phyloP scores from a whole-genome alignment of 1,139 yeast species.

The Fermentozyma sake region DNA sequence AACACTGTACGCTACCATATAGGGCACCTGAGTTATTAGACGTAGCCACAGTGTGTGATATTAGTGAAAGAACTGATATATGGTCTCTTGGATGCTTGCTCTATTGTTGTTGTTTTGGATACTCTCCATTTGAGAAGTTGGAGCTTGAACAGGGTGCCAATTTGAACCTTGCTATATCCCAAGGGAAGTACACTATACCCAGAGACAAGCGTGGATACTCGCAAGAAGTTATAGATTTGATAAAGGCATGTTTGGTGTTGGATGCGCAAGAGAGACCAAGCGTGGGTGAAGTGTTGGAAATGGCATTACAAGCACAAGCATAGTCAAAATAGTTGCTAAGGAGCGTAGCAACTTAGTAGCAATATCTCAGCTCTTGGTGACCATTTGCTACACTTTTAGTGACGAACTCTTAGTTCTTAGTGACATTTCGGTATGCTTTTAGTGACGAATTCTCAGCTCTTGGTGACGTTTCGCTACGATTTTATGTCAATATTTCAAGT shows the following conservation, averaged over 20 bases:
- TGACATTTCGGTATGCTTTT: no score
- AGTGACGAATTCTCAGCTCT: no score
- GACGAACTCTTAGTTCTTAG: no score
- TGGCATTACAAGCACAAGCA: constrained; percentile 40
- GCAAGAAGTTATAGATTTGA: constrained; percentile 49
- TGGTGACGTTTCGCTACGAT: no score
- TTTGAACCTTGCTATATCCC: constrained; percentile 68
- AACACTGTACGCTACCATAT: constrained; percentile 82
- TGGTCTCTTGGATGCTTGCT: constrained; percentile 90
- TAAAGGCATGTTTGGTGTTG: constrained; percentile 55
- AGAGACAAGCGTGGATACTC: constrained; percentile 45
- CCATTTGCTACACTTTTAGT: no score
- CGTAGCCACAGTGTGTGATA: constrained; percentile 56
- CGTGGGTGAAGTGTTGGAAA: constrained; percentile 53
- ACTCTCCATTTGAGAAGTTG: constrained; percentile 83
- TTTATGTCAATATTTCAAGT: no score
- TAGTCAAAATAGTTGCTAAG: no score
- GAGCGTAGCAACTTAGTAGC: no score
- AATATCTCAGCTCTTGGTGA: no score
- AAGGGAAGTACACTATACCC: constrained; percentile 69
- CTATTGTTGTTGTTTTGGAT: constrained; percentile 71
- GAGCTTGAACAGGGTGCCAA: constrained; percentile 82
- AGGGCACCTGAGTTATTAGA: constrained; percentile 89
- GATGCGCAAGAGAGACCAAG: constrained; percentile 60
- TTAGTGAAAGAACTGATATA: constrained; percentile 75